Conservation (phyloP, 2,329 filamentous ascomycete species). For the Xylaria sp. region DNA sequence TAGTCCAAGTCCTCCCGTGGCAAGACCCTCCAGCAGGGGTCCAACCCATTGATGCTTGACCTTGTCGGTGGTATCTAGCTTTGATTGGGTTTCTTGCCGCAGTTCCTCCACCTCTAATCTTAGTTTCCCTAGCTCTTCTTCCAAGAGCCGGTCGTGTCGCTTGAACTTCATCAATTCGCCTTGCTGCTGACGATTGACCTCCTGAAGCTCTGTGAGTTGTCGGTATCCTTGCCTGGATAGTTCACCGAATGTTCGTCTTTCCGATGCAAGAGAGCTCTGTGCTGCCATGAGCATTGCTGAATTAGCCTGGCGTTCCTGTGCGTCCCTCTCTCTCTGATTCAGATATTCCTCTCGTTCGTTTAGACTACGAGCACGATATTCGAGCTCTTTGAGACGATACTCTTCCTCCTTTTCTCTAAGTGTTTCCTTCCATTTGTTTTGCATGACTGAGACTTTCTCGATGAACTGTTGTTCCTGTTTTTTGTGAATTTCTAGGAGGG, state of each 20-base stretch:
- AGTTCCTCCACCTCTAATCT: slow-evolving; percentile 15
- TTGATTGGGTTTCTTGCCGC: slow-evolving; percentile 8
- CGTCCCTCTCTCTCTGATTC: background rate
- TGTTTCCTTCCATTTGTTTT: slow-evolving; percentile 12
- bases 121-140: slow-evolving; percentile 4
- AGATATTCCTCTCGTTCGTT: background rate
- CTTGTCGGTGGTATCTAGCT: slow-evolving; percentile 12
- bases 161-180: background rate
- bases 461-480: slow-evolving; percentile 15
- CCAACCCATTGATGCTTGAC: slow-evolving; percentile 22
- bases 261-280: no score
- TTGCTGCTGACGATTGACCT: background rate
- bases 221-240: background rate
- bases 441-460: slow-evolving; percentile 20
- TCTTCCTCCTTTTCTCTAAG: slow-evolving; percentile 9
- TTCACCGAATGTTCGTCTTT: no score
- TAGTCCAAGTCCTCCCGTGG: slow-evolving; percentile 14
- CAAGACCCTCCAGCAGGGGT: background rate
- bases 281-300: background rate
- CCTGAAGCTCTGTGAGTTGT: background rate
- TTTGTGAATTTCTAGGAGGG: slow-evolving; percentile 17
- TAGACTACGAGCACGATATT: background rate
- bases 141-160: background rate
- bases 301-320: background rate
- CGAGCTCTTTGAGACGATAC: slow-evolving; percentile 14